A percentile compares a stretch with the other conserved stretches of the same genome.
These are phyloP conservation scores for Coemansia nantahalensis DNA, from an alignment of 192 early-diverging fungal genomes.

Conservation along the genomic window DNA sequence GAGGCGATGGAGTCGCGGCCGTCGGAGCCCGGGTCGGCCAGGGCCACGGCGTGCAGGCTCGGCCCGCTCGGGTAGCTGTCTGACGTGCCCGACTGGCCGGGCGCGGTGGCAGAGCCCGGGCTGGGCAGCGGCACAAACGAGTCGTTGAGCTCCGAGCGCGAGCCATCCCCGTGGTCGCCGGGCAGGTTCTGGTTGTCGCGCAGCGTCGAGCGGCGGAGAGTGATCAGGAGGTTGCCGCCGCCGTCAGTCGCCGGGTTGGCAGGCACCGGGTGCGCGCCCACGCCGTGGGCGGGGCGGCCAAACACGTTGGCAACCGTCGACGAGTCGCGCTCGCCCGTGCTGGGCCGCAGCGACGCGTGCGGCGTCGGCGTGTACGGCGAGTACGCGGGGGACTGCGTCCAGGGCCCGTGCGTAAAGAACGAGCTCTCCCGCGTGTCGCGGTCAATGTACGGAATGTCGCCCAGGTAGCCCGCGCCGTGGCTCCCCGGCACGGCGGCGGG, in stretches of 20 bases:
- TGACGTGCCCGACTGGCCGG: conserved; percentile 5
- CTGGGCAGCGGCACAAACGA: conserved; percentile 40
- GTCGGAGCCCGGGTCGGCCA: conserved; percentile 6
- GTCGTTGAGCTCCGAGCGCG: conserved; percentile 8
- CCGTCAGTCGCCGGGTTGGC: background rate
- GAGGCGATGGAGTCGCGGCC: conserved; percentile 36
- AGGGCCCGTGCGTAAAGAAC: conserved; percentile 45
- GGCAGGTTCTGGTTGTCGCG: background rate
- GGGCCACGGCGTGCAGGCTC: conserved; percentile 34
- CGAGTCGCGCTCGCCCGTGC: background rate
- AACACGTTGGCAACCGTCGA: conserved; percentile 3
- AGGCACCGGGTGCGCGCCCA: background rate
- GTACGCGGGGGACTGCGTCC: conserved; percentile 8
- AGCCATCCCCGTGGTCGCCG: background rate
- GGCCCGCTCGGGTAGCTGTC: conserved; percentile 38
- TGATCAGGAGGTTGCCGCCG: conserved; percentile 21
- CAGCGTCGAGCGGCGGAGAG: conserved; percentile 15
- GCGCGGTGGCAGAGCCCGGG: conserved; percentile 21
- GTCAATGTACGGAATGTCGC: conserved; percentile 47
- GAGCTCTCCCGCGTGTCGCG: conserved; percentile 41
- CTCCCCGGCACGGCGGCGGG: background rate
- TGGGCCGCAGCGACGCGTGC: background rate
- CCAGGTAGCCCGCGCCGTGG: conserved; percentile 14
- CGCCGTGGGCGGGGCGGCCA: too few species aligned
- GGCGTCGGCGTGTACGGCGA: conserved; percentile 3